Evolutionary conservation across 306 rosid genomes (phyloP).

Genomic region (cucumber (Cucumis sativus)): DNA sequence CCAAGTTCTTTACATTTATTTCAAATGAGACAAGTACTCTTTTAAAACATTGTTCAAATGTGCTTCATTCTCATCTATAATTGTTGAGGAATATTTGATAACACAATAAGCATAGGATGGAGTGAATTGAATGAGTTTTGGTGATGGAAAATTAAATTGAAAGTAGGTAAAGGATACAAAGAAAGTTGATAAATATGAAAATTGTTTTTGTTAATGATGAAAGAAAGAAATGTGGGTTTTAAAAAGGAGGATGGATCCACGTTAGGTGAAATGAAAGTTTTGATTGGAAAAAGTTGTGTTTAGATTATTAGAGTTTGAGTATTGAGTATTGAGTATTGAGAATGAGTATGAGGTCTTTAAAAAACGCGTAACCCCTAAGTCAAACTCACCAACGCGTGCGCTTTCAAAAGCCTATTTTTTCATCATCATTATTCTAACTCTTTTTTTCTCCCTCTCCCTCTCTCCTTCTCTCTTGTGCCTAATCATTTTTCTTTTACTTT

Average conservation of each 20-base stretch:
- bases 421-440: neutral
- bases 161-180: no score
- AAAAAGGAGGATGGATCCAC: neutral
- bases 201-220: neutral
- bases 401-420: neutral
- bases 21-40: no score
- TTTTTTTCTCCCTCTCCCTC: neutral
- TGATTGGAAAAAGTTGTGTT: neutral
- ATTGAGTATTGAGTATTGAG: no score
- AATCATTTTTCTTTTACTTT: neutral
- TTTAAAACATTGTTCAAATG: no score
- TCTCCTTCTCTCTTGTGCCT: neutral
- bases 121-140: no score
- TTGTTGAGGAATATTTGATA: no score
- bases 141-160: no score
- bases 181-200: no score
- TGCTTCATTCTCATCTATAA: no score
- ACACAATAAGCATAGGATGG: no score
- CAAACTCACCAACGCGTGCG: constrained; percentile 1
- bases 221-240: neutral
- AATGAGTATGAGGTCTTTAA: neutral
- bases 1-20: no score
- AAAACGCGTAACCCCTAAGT: neutral
- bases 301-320: neutral
- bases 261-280: neutral